A percentile compares a stretch with the other conserved stretches of the same genome.
Evolutionary conservation across 1,284 basidiomycete species (phyloP).

Genomic region (Takashimella koratensis): DNA sequence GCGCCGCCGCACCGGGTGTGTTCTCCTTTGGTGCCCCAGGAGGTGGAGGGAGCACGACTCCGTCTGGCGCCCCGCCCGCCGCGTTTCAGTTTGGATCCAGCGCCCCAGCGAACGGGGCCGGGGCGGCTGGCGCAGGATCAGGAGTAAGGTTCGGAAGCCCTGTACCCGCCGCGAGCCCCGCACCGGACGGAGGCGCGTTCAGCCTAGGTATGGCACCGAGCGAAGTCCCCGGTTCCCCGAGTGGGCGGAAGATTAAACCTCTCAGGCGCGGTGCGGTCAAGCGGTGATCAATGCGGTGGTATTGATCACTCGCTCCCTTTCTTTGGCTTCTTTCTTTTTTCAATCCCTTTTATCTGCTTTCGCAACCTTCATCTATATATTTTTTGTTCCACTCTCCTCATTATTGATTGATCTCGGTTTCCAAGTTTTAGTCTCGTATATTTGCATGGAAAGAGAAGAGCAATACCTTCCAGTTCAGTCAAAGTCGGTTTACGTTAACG

Average conservation of each 20-base stretch:
- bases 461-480: too few relatives aligned
- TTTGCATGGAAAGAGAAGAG: too few relatives aligned
- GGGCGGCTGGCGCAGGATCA: conserved; percentile 1
- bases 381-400: too few relatives aligned
- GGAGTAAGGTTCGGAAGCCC: conserved; percentile 20
- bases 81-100: conserved; percentile 13
- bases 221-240: conserved; percentile 21
- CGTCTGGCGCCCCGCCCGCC: conserved; percentile 1
- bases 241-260: conserved; percentile 31
- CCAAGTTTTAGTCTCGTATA: too few relatives aligned
- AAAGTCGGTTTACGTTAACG: too few relatives aligned
- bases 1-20: background rate
- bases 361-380: too few relatives aligned
- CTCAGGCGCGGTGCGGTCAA: conserved; percentile 19
- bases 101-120: background rate
- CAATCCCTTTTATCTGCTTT: too few relatives aligned
- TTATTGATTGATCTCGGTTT: too few relatives aligned
- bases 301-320: too few relatives aligned
- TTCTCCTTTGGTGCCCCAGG: conserved; percentile 15
- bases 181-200: conserved; percentile 15
- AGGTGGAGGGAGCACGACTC: background rate
- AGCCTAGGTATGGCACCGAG: conserved; percentile 18
- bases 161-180: conserved; percentile 8
- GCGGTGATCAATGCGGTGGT: conserved; percentile 8
- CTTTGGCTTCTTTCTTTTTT: too few relatives aligned